Conservation (phyloP, 176 grass and related monocot genomes). For the Carex littledalei region DNA sequence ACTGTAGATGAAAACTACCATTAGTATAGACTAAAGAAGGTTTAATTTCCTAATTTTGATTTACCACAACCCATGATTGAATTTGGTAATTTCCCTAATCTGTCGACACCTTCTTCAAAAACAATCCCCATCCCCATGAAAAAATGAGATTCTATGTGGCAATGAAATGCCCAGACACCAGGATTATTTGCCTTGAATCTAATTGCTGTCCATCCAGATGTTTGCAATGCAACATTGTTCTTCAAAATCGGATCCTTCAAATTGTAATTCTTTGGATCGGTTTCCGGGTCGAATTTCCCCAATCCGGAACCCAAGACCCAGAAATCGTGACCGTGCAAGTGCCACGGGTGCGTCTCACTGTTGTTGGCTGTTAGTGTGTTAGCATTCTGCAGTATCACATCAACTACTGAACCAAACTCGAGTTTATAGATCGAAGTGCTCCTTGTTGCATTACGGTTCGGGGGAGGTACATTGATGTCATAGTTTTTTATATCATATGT, state of each 20-base stretch:
- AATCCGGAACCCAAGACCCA: constrained; percentile 56
- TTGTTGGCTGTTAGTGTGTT: constrained; percentile 40
- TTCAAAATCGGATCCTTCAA: constrained; percentile 46
- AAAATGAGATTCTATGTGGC: constrained; percentile 76
- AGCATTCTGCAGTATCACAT: constrained; percentile 79
- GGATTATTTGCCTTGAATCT: constrained; percentile 65
- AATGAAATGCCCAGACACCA: constrained; percentile 83
- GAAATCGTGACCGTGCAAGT: constrained; percentile 84
- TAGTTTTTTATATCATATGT: constrained; percentile 47
- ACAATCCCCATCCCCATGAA: constrained; percentile 79
- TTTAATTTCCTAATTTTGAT: constrained; percentile 28
- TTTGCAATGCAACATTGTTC: constrained; percentile 80
- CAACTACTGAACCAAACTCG: constrained; percentile 49
- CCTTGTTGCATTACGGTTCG: constrained; percentile 31
- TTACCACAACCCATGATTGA: constrained; percentile 62
- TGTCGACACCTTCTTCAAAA: constrained; percentile 67
- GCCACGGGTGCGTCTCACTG: constrained; percentile 91
- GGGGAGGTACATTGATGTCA: constrained; percentile 23
- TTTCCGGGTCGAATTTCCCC: constrained; percentile 46
- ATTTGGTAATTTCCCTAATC: constrained; percentile 27
- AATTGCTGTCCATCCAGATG: constrained; percentile 58
- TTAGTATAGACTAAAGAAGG: neutral
- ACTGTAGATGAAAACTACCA: neutral
- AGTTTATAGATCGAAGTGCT: constrained; percentile 48
- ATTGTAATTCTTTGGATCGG: constrained; percentile 43